Evolutionary conservation across 164 flowering plant genomes (phyloP), one percentile per base, ranked within the genome.

Genomic region (Vitis amurensis): DNA sequence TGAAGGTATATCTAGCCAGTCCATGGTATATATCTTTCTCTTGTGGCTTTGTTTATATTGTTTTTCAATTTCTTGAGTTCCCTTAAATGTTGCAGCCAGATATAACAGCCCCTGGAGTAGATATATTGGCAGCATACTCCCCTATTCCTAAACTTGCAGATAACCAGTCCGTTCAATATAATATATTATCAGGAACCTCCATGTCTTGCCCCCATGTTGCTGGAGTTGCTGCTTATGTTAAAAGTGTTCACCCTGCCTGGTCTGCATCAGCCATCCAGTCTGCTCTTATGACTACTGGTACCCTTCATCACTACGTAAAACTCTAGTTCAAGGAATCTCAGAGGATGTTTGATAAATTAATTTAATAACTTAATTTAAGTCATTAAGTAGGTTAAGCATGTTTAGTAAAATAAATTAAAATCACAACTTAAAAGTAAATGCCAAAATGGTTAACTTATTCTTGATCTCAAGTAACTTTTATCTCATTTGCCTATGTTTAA

Each of bases 201-300:
- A 77, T 77, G 80, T 51, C 83, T 48, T 76, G 78, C 64, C 83
- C 83, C 1, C 83, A 77, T 51, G 80, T 48, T 8, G 66, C 73
- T 13, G 80, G 76, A 19, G 74, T 65, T 47, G 80, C 82, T 11
- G 82, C 82, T 3, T 68, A 73, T 64, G 61, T 79, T 11, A 79
- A 71, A 57, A 50, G 79, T 3, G 60, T 73, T 3, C 82, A 79
- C 29, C 79, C 79, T 19, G 71, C 67, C 55, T 79, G 82, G 82
- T 73, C 77, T 61, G 73, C 79, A 7, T 75, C 82, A 0, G 75
- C 77, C 5, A 73, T 79, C 47, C 53, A 73, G n/a, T 79, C 77
- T 1, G 82, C 82, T 37, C 73, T 79, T 50, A 79, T 79, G 77
- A 79, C 82, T 5, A 79, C 83, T 3, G 37, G 37, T 3, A 31